Evolutionary conservation across 169 alveolate species (phyloP), one percentile per base, ranked within the genome.

Genomic region (Cryptosporidium sp.): DNA sequence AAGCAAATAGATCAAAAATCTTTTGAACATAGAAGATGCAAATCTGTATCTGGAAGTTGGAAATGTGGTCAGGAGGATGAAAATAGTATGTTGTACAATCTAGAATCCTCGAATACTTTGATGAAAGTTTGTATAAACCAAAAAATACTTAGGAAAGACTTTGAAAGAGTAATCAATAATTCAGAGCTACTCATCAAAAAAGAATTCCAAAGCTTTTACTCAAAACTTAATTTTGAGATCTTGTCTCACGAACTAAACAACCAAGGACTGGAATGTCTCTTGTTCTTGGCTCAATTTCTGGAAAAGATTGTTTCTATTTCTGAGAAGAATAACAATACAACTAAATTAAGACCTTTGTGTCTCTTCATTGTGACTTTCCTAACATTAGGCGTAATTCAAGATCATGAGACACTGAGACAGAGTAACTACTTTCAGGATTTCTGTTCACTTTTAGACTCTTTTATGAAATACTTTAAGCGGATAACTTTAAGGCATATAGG

Each of bases 21-120:
- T 55, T n/a, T 16, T 26, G 21, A 31, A 37, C 14, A 18, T 4
- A 80, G 33, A 62, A 80, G 89, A 80, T 33, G 68, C 18, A 80
- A 41, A 26, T 80, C 89, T 12, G 5, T 80, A 6, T 80, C 89
- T 9, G 29, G 67, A 41, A 23, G 37, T 16, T 80, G 74, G 80
- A 62, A n/a, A 23, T 33, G 7, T 51, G 8, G 43, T 12, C 55
- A 55, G 18, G 39, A 52, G n/a, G 39, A 37, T 9, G 71, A 59
- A 43, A 51, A 52, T 6, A 43, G 26, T 3, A 9, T 43, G 12
- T 65, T 37, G 14, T 33, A 65, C 33, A 14, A 29, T 16, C 23
- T 29, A n/a, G 68, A 26, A 33, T 26, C 86, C 16, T 73, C 52
- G 1, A 41, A 73, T 9, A 52, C 62, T 18, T 51, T 73, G 35